Base-by-base conservation (phyloP, 2,329 filamentous ascomycete species). In the Colletotrichum sp. region DNA sequence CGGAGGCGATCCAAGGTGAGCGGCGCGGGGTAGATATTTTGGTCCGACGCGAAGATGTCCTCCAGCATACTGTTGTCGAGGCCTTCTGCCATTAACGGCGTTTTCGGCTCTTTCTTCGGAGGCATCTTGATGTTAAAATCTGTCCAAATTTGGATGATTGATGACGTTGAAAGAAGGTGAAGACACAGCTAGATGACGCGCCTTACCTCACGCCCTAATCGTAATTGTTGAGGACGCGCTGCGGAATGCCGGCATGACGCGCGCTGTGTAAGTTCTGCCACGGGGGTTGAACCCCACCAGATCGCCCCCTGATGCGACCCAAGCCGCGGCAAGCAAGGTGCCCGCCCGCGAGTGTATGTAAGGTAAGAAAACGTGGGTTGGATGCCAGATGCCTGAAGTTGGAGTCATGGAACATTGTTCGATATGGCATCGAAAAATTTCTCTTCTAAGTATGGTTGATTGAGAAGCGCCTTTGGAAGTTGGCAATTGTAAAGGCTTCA, bases 1-100 rank as follows among this genome's bases (percentile, higher is more conserved):
- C 77, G 63, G 22, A 85, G 80, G 16, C 81, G 81, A 2, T 77
- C 65, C 67, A 81, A 80, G 12, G 81, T 77, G 44, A 85, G 78
- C n/a, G 82, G 79, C 7, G 81, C 83, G 8, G 84, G 84, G 72
- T 85, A 85, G 77, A 85, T 83, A 11, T 77, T 79, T 69, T 83
- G 82, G 69, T 84, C 82, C 3, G 81, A 83, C 11, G 69, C 75
- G 77, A 81, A 81, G 67, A 83, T 78, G 13, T 66, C 69, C 5
- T 63, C 32, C 5, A 83, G 75, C 30, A 80, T 22, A 8, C 67
- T 55, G 12, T 78, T 65, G 9, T 67, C 73, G 72, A 82, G 79
- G 5, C 71, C 34, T 5, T 64, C 73, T 7, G 64, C 64, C 19
- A 63, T 44, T 11, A 76, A 29, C 22, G 25, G 9, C 12, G 25